phyloP scores from a whole-genome alignment of 176 grass and related monocot genomes.

The Coix lacrymajobi region DNA sequence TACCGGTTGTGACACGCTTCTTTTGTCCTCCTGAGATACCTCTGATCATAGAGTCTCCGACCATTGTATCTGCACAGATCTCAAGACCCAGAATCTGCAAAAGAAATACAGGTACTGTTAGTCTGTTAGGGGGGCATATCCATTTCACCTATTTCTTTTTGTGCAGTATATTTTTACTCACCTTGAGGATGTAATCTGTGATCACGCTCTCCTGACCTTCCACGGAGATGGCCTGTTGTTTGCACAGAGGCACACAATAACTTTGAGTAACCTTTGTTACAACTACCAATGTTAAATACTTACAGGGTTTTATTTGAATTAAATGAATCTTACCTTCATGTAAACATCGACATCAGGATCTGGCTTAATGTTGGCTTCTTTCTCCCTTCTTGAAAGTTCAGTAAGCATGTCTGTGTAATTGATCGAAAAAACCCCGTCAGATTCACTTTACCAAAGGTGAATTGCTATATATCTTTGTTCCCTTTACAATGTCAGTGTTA shows the following conservation, averaged over 20 bases:
- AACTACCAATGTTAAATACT: background rate
- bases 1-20: constrained; percentile 96
- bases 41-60: constrained; percentile 87
- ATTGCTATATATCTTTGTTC: background rate
- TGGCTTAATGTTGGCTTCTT: constrained; percentile 82
- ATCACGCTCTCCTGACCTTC: constrained; percentile 92
- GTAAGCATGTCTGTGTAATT: constrained; percentile 73
- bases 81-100: constrained; percentile 85
- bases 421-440: constrained; percentile 10
- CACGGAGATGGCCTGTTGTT: constrained; percentile 84
- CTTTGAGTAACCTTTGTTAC: background rate
- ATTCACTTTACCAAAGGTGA: background rate
- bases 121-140: background rate
- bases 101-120: background rate
- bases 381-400: constrained; percentile 92
- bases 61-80: constrained; percentile 93
- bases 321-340: constrained; percentile 62
- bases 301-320: background rate
- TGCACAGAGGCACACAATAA: constrained; percentile 3
- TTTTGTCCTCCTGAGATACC: constrained; percentile 95
- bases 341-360: constrained; percentile 92
- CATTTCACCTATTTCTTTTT: background rate
- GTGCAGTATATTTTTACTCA: constrained; percentile 23
- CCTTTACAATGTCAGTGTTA: background rate
- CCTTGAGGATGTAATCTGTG: constrained; percentile 96